phyloP scores from a whole-genome alignment of 1,284 basidiomycete genomes.

The Ceratobasidium papillatum region DNA sequence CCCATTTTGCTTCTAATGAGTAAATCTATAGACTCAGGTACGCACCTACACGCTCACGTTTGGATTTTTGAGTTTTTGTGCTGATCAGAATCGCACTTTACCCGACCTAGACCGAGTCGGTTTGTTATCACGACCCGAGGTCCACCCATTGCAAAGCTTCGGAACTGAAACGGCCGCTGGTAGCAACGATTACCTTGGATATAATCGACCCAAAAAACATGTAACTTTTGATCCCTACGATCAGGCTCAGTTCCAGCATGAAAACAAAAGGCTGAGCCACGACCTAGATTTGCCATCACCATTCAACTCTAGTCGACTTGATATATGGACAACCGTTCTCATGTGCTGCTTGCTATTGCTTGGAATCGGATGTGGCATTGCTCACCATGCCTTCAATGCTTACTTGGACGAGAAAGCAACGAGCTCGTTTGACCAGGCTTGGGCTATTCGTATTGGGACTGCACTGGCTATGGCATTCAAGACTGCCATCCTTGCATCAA shows the following conservation, averaged over 20 bases:
- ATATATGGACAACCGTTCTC: slow-evolving; percentile 23
- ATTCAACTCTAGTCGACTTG: slow-evolving; percentile 1
- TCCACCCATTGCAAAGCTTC: not conserved
- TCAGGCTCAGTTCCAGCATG: not conserved
- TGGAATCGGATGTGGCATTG: slow-evolving; percentile 26
- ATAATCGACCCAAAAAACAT: not conserved
- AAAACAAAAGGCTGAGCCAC: not conserved
- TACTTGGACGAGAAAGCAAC: slow-evolving; percentile 26
- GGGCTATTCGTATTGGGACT: slow-evolving; percentile 37
- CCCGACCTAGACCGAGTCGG: slow-evolving; percentile 2
- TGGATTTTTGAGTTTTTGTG: not conserved
- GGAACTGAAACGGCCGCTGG: not conserved
- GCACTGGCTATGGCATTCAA: slow-evolving; percentile 34
- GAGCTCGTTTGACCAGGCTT: slow-evolving; percentile 33
- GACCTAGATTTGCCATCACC: not conserved
- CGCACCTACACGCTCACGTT: no score
- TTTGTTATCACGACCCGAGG: not conserved
- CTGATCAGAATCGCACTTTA: no score
- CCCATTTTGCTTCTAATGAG: not conserved
- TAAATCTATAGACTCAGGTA: not conserved
- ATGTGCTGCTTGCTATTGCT: slow-evolving; percentile 23
- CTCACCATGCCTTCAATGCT: slow-evolving; percentile 31
- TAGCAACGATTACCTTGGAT: not conserved
- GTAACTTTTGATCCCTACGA: slow-evolving; percentile 25
- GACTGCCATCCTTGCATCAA: slow-evolving; percentile 29